Conservation (phyloP, 257 asterid genomes). For the Sherardia arvensis region DNA sequence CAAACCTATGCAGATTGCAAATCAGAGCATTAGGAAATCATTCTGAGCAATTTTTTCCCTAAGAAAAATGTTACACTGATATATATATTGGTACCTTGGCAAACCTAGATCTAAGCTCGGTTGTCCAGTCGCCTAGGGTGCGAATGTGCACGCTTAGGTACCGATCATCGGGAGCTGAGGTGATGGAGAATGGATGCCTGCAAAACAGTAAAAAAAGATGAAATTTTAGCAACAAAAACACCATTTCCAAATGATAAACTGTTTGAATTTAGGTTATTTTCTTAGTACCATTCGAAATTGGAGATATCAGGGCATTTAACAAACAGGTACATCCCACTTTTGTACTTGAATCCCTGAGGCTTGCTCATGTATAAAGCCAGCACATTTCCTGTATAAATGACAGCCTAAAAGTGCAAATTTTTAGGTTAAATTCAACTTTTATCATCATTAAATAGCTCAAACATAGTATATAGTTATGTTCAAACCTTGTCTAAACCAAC, state of each 20-base stretch:
- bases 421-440: neutral
- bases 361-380: slow-evolving; percentile 77
- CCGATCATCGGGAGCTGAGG: slow-evolving; percentile 89
- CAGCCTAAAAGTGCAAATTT: slow-evolving; percentile 44
- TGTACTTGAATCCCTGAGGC: slow-evolving; percentile 76
- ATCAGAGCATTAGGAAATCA: neutral
- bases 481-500: slow-evolving; percentile 61
- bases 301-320: slow-evolving; percentile 84
- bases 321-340: slow-evolving; percentile 93
- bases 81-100: slow-evolving; percentile 42
- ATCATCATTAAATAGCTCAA: neutral
- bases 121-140: slow-evolving; percentile 84
- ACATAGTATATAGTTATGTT: neutral
- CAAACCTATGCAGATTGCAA: slow-evolving; percentile 36
- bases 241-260: neutral
- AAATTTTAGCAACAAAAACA: neutral
- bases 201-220: neutral
- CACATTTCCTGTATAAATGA: slow-evolving; percentile 77
- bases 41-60: neutral
- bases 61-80: neutral
- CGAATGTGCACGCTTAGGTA: slow-evolving; percentile 80
- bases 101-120: slow-evolving; percentile 61
- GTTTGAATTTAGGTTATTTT: neutral
- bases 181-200: slow-evolving; percentile 97
- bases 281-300: slow-evolving; percentile 61